Conservation (phyloP, 768 basidiomycete genomes). For the Russula earlei region DNA sequence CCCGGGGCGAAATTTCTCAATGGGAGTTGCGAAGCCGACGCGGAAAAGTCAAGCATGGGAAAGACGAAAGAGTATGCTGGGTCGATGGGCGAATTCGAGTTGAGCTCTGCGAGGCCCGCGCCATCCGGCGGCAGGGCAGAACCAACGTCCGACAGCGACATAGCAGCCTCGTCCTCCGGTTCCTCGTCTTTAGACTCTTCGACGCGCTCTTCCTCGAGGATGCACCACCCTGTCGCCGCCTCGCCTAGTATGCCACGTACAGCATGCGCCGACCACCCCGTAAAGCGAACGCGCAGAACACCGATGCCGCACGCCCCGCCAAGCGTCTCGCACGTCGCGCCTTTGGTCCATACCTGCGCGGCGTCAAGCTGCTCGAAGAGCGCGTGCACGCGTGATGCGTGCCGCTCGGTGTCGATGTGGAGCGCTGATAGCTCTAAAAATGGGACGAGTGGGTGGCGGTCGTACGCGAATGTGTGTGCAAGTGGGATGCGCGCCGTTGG, state of each 20-base stretch:
- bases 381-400: conserved; percentile 54
- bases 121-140: background rate
- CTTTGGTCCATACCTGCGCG: conserved; percentile 56
- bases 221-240: conserved; percentile 67
- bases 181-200: background rate
- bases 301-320: conserved; percentile 55
- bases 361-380: conserved; percentile 65
- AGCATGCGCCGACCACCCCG: conserved; percentile 59
- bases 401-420: conserved; percentile 44
- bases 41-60: conserved; percentile 69
- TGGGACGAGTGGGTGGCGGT: conserved; percentile 39
- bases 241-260: conserved; percentile 64
- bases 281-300: conserved; percentile 57
- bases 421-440: conserved; percentile 41
- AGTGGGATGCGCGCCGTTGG: conserved; percentile 60
- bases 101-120: conserved; percentile 3
- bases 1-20: conserved; percentile 7
- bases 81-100: conserved; percentile 30
- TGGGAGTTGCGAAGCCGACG: conserved; percentile 30
- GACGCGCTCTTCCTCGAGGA: conserved; percentile 45
- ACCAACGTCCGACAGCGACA: conserved; percentile 25
- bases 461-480: conserved; percentile 22
- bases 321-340: conserved; percentile 53
- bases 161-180: conserved; percentile 8
- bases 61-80: conserved; percentile 61